Evolutionary conservation across 1,139 yeast genomes (phyloP).

Genomic region (Saccharomycopsis phalli): DNA sequence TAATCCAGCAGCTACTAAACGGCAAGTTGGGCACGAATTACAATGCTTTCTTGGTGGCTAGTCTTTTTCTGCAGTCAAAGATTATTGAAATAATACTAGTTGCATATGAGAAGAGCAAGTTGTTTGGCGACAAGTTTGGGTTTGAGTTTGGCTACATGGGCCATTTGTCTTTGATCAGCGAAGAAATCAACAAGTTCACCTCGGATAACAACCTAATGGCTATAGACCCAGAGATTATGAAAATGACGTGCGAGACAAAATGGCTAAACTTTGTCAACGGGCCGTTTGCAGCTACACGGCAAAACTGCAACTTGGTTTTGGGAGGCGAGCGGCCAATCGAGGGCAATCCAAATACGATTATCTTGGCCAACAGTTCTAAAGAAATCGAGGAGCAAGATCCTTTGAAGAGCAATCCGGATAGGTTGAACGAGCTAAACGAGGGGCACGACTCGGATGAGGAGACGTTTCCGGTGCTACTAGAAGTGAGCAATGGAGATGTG

Average conservation of each 20-base stretch:
- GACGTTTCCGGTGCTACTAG: slow-evolving; percentile 20
- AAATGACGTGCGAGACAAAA: slow-evolving; percentile 30
- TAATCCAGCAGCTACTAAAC: slow-evolving; percentile 89
- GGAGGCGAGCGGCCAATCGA: slow-evolving; percentile 49
- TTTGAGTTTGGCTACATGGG: slow-evolving; percentile 95
- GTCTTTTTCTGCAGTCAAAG: slow-evolving; percentile 68
- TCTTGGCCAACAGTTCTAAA: slow-evolving; percentile 25
- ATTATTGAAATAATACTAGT: slow-evolving; percentile 71
- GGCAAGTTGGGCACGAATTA: slow-evolving; percentile 92
- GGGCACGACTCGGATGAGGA: slow-evolving; percentile 20
- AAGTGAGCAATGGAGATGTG: slow-evolving; percentile 19
- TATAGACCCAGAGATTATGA: slow-evolving; percentile 11
- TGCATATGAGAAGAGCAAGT: slow-evolving; percentile 71
- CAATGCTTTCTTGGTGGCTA: slow-evolving; percentile 82
- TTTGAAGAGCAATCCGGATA: slow-evolving; percentile 27
- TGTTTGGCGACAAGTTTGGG: slow-evolving; percentile 51
- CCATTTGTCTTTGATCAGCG: slow-evolving; percentile 89
- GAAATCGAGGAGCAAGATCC: slow-evolving; percentile 25
- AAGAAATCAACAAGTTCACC: slow-evolving; percentile 87
- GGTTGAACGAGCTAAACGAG: slow-evolving; percentile 21
- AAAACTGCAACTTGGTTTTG: slow-evolving; percentile 84
- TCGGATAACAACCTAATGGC: slow-evolving; percentile 6
- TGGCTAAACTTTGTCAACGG: slow-evolving; percentile 71
- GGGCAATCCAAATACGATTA: slow-evolving; percentile 23
- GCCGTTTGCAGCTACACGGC: slow-evolving; percentile 79